phyloP scores from a whole-genome alignment of 495 filamentous ascomycete species.

The Pyrenula massariospora region DNA sequence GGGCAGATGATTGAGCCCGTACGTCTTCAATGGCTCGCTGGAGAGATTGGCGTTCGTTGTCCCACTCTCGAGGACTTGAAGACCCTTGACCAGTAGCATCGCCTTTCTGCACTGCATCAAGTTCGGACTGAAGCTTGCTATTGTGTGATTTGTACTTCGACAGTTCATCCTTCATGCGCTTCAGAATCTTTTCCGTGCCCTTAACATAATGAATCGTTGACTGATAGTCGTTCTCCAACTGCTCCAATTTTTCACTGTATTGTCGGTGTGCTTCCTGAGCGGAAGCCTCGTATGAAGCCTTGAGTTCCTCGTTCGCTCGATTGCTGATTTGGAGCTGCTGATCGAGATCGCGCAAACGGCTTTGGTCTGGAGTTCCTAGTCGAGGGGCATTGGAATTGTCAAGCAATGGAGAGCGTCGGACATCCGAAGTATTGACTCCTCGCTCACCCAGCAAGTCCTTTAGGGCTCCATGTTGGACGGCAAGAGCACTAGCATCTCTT shows the following conservation, averaged over 20 bases:
- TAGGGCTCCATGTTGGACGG: constrained; percentile 81
- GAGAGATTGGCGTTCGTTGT: constrained; percentile 58
- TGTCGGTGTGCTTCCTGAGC: constrained; percentile 72
- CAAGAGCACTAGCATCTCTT: constrained; percentile 77
- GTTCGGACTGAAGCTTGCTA: constrained; percentile 65
- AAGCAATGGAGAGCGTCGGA: constrained; percentile 41
- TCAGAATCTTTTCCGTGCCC: constrained; percentile 97
- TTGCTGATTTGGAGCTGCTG: constrained; percentile 70
- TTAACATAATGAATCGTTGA: constrained; percentile 99
- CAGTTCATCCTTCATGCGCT: constrained; percentile 95
- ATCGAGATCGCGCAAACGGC: constrained; percentile 78
- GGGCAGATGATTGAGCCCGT: constrained; percentile 52
- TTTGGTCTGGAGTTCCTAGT: constrained; percentile 67
- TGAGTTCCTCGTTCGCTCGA: constrained; percentile 75
- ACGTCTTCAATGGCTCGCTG: constrained; percentile 54
- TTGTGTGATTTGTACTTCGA: constrained; percentile 80
- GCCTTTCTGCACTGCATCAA: constrained; percentile 43
- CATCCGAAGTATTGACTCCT: constrained; percentile 52
- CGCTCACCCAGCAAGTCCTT: constrained; percentile 87
- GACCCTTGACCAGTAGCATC: constrained; percentile 16
- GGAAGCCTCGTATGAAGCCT: constrained; percentile 58
- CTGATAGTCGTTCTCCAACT: constrained; percentile 92
- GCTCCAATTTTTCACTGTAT: constrained; percentile 83
- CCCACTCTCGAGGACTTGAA: constrained; percentile 54
- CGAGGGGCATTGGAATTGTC: constrained; percentile 63